Base-by-base conservation (phyloP, 805 yeast species). In the Candida golubevii region DNA sequence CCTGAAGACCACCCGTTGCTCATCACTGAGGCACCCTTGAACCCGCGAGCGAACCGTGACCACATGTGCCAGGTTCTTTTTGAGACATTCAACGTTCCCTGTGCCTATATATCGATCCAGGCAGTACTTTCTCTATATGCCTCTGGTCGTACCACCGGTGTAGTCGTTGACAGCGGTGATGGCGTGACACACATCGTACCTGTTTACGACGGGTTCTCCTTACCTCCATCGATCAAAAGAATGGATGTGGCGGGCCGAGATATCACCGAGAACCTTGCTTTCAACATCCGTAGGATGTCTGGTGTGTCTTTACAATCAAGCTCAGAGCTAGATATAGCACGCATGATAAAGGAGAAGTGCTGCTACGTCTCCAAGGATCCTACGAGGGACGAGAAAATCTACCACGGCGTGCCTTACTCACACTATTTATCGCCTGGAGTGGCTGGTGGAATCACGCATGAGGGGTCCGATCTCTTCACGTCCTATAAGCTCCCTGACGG, bases 171-270 rank as follows among this genome's bases (percentile, higher is more conserved):
- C 58, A 78, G 84, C n/a, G 97, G 97, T 6, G 97, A 90, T 62
- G 97, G 97, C 5, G 95, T 88, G 26, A 78, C 86, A 33, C 90
- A 86, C 57, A 74, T 85, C 8, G 95, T 88, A 2, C 97, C 97
- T 0, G 88, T 91, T 0, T 91, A 80, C 63, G 89, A 88, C 48
- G 98, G 98, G 6, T 90, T 88, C 61, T 74, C 90, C 10, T 60
- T 90, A 12, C 82, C 90, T 0, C 72, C 82, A 2, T 80, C 90
- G 2, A 79, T 87, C 23, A 77, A 78, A 60, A 65, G 97, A 43
- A 71, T 85, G 48, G 93, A 89, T 58, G 61, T 88, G 26, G 97
- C 93, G 0, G 98, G 98, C 0, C 62, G 93, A 36, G 96, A 89
- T 54, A 74, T 90, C 10, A 87, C 97, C 0, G 85, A 82, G 47